Evolutionary conservation across 148 eudicot genomes (phyloP).

Genomic region (Rhododendron williamsianum): DNA sequence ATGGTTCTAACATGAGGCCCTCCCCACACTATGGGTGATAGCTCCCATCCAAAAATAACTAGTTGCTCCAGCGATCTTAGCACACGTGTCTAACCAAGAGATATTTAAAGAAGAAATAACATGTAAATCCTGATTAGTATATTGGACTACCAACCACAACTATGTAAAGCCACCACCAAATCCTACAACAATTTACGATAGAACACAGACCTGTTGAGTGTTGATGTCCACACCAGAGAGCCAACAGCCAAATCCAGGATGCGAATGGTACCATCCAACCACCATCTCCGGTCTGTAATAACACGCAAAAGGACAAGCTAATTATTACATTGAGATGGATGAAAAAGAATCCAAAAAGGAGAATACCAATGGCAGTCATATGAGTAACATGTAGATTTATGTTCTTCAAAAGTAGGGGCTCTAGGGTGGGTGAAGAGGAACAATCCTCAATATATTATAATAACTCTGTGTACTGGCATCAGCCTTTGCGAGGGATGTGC

Average conservation of each 20-base stretch:
- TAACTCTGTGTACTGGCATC: neutral
- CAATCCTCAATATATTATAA: neutral
- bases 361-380: neutral
- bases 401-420: neutral
- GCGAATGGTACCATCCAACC: slow-evolving; percentile 94
- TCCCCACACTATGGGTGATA: too few species aligned
- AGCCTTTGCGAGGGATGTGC: neutral
- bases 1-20: too few species aligned
- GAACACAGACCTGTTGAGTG: slow-evolving; percentile 61
- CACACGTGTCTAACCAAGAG: too few species aligned
- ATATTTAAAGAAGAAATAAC: too few species aligned
- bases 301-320: slow-evolving; percentile 8
- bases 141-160: neutral
- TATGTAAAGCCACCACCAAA: neutral
- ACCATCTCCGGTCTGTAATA: slow-evolving; percentile 76
- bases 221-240: slow-evolving; percentile 91
- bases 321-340: neutral
- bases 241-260: slow-evolving; percentile 96
- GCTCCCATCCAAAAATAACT: too few species aligned
- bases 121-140: neutral
- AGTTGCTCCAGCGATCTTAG: too few species aligned
- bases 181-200: neutral
- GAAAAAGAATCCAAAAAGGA: neutral
- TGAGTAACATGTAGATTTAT: neutral
- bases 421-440: neutral